phyloP scores from a whole-genome alignment of 1,284 basidiomycete species.

The Fistulina hepatica region DNA sequence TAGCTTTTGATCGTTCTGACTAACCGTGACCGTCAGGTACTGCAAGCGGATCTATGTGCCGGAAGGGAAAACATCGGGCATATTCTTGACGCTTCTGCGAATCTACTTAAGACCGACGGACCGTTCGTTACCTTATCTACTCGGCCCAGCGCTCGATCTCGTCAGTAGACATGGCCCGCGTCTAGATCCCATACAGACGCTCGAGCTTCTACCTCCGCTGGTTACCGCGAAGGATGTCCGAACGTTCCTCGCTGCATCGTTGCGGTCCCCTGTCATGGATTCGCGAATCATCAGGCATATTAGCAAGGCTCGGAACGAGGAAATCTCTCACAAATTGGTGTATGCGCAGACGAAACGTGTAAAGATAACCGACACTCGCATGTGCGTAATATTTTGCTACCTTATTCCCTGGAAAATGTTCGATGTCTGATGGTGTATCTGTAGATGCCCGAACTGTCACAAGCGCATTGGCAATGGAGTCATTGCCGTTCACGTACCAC shows the following conservation, averaged over 20 bases:
- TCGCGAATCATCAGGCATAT: constrained; percentile 58
- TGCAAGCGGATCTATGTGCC: constrained; percentile 72
- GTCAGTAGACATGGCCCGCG: constrained; percentile 76
- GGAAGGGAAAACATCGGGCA: constrained; percentile 42
- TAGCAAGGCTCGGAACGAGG: constrained; percentile 59
- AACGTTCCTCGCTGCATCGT: constrained; percentile 69
- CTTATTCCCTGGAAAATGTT: constrained; percentile 4
- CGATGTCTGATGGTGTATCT: constrained; percentile 6
- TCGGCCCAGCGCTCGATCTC: constrained; percentile 73
- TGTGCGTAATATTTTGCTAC: constrained; percentile 43
- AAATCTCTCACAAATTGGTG: constrained; percentile 64
- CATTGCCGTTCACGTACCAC: constrained; percentile 86
- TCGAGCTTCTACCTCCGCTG: constrained; percentile 81
- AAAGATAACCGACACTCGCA: constrained; percentile 84
- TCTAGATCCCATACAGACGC: constrained; percentile 69
- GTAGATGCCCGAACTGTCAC: constrained; percentile 89
- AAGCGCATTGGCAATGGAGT: constrained; percentile 92
- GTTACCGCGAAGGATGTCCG: constrained; percentile 72
- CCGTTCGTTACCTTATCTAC: constrained; percentile 24
- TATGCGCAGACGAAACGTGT: constrained; percentile 71
- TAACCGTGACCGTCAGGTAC: constrained; percentile 42
- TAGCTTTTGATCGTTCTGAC: constrained; percentile 4
- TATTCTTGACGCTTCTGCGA: constrained; percentile 80
- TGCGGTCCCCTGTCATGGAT: constrained; percentile 61
- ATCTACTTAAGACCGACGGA: constrained; percentile 77